Evolutionary conservation across 1,139 yeast species (phyloP).

Genomic region (Geotrichum klebahnii): DNA sequence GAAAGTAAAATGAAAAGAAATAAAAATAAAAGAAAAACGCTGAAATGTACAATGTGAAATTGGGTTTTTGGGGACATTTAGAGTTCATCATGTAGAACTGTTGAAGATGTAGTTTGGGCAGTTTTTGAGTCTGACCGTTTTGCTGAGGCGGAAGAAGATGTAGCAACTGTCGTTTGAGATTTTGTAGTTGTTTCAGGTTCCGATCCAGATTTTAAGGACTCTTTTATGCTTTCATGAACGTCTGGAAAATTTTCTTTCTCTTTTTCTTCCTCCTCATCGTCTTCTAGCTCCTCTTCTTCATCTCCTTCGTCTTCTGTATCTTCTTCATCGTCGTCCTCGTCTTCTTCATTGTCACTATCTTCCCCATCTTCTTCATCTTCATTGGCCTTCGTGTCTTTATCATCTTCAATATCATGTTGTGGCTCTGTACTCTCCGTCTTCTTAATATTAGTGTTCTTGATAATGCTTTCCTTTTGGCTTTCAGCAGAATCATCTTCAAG

Average conservation of each 20-base stretch:
- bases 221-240: neutral
- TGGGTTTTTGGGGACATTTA: neutral
- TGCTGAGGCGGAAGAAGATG: too few species aligned
- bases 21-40: neutral
- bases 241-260: neutral
- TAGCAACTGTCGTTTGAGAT: too few species aligned
- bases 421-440: too few species aligned
- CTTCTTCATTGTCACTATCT: slow-evolving; percentile 22
- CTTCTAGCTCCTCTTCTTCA: slow-evolving; percentile 7
- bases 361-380: slow-evolving; percentile 20
- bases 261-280: slow-evolving; percentile 1
- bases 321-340: slow-evolving; percentile 16
- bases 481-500: slow-evolving; percentile 24
- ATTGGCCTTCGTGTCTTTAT: slow-evolving; percentile 12
- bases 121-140: too few species aligned
- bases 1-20: neutral
- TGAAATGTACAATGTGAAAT: neutral
- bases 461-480: too few species aligned
- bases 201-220: too few species aligned
- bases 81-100: too few species aligned
- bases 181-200: too few species aligned
- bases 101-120: too few species aligned
- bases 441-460: too few species aligned
- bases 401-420: slow-evolving; percentile 6
- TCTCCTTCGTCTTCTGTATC: slow-evolving; percentile 7